These are phyloP conservation scores for Lecanicillium sp. DNA, from an alignment of 2,329 filamentous ascomycete species.

Conservation along the genomic window DNA sequence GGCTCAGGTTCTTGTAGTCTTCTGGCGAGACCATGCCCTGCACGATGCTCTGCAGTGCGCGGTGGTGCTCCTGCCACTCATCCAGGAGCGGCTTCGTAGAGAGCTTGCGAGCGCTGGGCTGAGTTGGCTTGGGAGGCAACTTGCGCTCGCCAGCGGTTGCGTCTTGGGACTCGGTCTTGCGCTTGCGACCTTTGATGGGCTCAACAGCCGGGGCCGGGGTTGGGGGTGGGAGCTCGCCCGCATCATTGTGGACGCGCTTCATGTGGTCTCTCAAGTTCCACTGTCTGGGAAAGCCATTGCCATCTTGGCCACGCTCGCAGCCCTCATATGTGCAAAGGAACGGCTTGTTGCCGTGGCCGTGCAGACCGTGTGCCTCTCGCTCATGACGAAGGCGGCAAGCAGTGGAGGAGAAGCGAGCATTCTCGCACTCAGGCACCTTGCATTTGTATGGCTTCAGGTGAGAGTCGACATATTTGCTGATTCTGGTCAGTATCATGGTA, in stretches of 20 bases:
- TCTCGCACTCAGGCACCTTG: constrained; percentile 77
- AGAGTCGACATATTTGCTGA: constrained; percentile 93
- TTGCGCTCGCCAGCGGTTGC: constrained; percentile 40
- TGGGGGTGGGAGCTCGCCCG: constrained; percentile 31
- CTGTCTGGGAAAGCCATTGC: constrained; percentile 86
- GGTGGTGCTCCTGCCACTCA: constrained; percentile 57
- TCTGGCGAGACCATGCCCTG: constrained; percentile 43
- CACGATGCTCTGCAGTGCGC: constrained; percentile 55
- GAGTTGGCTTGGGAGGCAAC: constrained; percentile 38
- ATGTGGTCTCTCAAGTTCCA: constrained; percentile 98
- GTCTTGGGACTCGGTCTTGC: constrained; percentile 48
- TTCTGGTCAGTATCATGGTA: constrained; percentile 22
- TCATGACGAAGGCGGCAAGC: constrained; percentile 92
- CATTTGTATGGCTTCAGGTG: constrained; percentile 95
- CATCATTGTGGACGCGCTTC: constrained; percentile 80
- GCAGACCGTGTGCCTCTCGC: constrained; percentile 91
- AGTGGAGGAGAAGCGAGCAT: constrained; percentile 87
- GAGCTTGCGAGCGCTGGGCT: constrained; percentile 28
- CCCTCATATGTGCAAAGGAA: constrained; percentile 83
- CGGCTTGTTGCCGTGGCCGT: constrained; percentile 88
- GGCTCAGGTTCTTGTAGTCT: constrained; percentile 47
- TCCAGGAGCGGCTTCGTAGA: constrained; percentile 39
- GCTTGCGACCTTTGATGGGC: constrained; percentile 46
- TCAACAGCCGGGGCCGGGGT: constrained; percentile 35
- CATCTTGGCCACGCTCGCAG: constrained; percentile 74